phyloP scores from a whole-genome alignment of 2,329 filamentous ascomycete genomes.

The Alternaria sp. region DNA sequence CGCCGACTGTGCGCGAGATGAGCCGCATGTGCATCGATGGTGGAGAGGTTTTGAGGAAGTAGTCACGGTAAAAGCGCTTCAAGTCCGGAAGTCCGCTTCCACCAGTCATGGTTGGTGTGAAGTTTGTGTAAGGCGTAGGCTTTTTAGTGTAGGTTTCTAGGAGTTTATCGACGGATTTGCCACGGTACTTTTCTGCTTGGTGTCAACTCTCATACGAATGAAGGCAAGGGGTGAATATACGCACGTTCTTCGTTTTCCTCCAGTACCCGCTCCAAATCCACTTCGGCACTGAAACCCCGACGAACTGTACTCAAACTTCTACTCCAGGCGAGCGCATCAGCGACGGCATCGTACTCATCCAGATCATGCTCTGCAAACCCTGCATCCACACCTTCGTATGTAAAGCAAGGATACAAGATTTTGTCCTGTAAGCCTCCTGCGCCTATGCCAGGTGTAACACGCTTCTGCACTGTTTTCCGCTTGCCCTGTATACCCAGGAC shows the following conservation, averaged over 20 bases:
- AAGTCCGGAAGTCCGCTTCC: conserved; percentile 56
- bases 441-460: conserved; percentile 61
- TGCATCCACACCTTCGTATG: conserved; percentile 64
- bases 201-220: conserved; percentile 11
- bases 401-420: conserved; percentile 59
- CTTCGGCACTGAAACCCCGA: conserved; percentile 65
- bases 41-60: conserved; percentile 61
- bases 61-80: conserved; percentile 63
- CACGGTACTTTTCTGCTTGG: conserved; percentile 47
- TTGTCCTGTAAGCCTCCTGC: conserved; percentile 56
- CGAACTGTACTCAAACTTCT: conserved; percentile 68
- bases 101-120: conserved; percentile 58
- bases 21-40: conserved; percentile 63
- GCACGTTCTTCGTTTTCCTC: conserved; percentile 54
- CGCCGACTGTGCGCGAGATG: conserved; percentile 66
- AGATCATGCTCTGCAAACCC: conserved; percentile 78
- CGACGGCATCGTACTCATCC: conserved; percentile 71
- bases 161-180: conserved; percentile 48
- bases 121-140: conserved; percentile 52
- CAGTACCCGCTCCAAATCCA: conserved; percentile 56
- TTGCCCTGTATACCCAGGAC: conserved; percentile 64
- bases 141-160: conserved; percentile 49
- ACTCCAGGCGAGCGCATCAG: conserved; percentile 74
- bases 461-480: conserved; percentile 58
- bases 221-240: background rate